Conservation (phyloP, 352 stramenopile species). For the Globisporangium nagaii region DNA sequence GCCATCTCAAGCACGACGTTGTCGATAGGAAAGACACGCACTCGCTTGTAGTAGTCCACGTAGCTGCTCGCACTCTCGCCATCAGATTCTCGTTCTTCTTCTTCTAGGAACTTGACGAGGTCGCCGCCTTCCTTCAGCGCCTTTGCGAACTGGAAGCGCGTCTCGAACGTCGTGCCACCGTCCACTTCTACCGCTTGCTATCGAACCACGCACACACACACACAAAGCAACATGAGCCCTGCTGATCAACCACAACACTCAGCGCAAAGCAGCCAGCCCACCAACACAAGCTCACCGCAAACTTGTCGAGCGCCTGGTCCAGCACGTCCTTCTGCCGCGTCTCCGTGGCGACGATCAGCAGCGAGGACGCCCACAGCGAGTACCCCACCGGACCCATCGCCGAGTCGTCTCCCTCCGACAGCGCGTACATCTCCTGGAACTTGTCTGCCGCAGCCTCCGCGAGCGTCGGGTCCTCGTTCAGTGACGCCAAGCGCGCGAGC, state of each 20-base stretch:
- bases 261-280: neutral
- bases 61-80: neutral
- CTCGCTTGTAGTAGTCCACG: slow-evolving; percentile 15
- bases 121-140: slow-evolving; percentile 70
- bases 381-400: slow-evolving; percentile 73
- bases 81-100: slow-evolving; percentile 7
- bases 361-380: slow-evolving; percentile 70
- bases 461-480: slow-evolving; percentile 74
- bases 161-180: slow-evolving; percentile 77
- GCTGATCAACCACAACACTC: neutral
- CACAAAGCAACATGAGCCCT: neutral
- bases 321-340: slow-evolving; percentile 49
- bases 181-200: slow-evolving; percentile 75
- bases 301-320: slow-evolving; percentile 55
- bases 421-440: slow-evolving; percentile 68
- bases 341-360: slow-evolving; percentile 75
- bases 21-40: neutral
- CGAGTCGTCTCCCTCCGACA: slow-evolving; percentile 40
- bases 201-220: neutral
- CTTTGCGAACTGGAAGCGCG: slow-evolving; percentile 71
- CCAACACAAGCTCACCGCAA: slow-evolving; percentile 22
- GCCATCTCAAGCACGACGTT: too few species aligned
- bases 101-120: slow-evolving; percentile 51
- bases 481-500: slow-evolving; percentile 57
- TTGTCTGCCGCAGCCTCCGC: slow-evolving; percentile 73